A percentile compares a stretch with the other conserved stretches of the same genome.
These are phyloP conservation scores for Oryza meridionalis DNA, from an alignment of 176 grass and related monocot species.

Conservation along the genomic window DNA sequence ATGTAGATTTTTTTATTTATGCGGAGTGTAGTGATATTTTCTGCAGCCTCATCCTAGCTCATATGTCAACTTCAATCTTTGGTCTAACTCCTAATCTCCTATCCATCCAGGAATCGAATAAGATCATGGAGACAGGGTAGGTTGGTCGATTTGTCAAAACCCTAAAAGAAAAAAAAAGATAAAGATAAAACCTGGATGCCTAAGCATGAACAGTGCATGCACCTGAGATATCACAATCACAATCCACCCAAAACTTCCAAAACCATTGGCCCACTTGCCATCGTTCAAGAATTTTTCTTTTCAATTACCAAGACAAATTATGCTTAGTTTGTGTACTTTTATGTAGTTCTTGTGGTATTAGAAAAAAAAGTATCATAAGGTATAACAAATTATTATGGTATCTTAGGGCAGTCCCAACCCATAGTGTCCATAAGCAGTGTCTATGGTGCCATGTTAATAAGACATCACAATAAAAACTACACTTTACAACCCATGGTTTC, in stretches of 20 bases:
- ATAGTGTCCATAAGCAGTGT: too few relatives aligned
- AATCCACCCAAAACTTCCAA: background rate
- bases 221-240: slow-evolving; percentile 25
- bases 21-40: background rate
- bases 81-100: background rate
- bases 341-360: background rate
- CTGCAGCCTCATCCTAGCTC: background rate
- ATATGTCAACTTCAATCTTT: slow-evolving; percentile 15
- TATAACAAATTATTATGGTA: background rate
- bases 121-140: slow-evolving; percentile 7
- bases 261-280: background rate
- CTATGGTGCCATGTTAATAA: too few relatives aligned
- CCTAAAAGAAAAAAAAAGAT: background rate
- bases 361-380: background rate
- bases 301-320: too few relatives aligned
- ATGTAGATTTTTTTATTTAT: background rate
- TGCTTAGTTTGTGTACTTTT: too few relatives aligned
- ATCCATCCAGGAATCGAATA: slow-evolving; percentile 31
- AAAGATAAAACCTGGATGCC: slow-evolving; percentile 18
- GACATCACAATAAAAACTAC: too few relatives aligned
- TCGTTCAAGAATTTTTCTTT: too few relatives aligned
- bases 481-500: too few relatives aligned
- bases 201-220: slow-evolving; percentile 31
- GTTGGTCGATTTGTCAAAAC: slow-evolving; percentile 36
- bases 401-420: too few relatives aligned